Conservation (phyloP, 2,329 filamentous ascomycete genomes). For the Fusarium globosum region DNA sequence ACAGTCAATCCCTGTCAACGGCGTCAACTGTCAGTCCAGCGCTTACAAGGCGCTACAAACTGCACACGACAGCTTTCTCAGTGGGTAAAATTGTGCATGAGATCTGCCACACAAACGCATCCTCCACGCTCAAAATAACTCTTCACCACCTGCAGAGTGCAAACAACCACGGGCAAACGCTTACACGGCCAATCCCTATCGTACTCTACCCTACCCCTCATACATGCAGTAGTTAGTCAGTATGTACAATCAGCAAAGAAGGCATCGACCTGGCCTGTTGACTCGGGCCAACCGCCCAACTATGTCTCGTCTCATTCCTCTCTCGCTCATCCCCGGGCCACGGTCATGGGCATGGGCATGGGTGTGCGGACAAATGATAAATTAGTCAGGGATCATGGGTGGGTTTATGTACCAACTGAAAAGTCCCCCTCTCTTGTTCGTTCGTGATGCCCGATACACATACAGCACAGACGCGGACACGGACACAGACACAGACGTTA, state of each 20-base stretch:
- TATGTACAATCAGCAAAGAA: background rate
- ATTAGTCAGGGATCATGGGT: slow-evolving; percentile 34
- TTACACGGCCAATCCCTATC: slow-evolving; percentile 30
- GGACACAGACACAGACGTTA: background rate
- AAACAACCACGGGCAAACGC: slow-evolving; percentile 8
- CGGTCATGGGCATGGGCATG: slow-evolving; percentile 11
- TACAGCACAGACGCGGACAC: background rate
- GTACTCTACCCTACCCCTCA: slow-evolving; percentile 30
- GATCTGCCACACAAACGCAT: slow-evolving; percentile 21
- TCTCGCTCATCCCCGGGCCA: slow-evolving; percentile 33
- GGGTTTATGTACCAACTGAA: slow-evolving; percentile 8
- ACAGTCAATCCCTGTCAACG: background rate
- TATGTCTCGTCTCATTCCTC: slow-evolving; percentile 23
- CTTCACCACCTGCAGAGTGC: slow-evolving; percentile 10
- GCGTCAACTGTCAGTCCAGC: slow-evolving; percentile 12
- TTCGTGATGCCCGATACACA: slow-evolving; percentile 2
- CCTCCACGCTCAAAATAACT: slow-evolving; percentile 1
- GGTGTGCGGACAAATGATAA: slow-evolving; percentile 33
- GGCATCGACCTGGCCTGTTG: background rate
- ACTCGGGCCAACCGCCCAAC: slow-evolving; percentile 22
- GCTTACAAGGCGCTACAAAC: slow-evolving; percentile 6
- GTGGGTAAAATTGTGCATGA: slow-evolving; percentile 20
- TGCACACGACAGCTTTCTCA: slow-evolving; percentile 6
- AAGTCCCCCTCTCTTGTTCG: background rate
- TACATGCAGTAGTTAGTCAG: background rate